phyloP scores from a whole-genome alignment of 2,329 filamentous ascomycete genomes.

The Dactylellina leptospora region DNA sequence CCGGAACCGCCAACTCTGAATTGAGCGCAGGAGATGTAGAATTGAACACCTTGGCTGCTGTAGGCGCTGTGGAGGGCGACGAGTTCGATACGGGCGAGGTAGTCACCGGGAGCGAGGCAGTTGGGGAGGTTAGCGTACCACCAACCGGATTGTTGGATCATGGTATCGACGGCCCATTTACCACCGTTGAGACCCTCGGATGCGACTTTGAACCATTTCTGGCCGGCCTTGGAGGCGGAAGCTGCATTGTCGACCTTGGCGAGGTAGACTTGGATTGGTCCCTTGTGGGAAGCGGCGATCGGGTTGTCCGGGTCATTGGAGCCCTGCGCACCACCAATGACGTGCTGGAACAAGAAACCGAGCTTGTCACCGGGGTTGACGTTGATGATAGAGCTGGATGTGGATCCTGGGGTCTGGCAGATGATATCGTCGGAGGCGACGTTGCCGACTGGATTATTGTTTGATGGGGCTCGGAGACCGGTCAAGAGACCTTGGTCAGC shows the following conservation, averaged over 20 bases:
- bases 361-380: slow-evolving; percentile 66
- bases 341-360: slow-evolving; percentile 66
- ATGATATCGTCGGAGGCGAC: slow-evolving; percentile 64
- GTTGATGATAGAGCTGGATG: slow-evolving; percentile 50
- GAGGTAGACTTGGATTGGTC: slow-evolving; percentile 67
- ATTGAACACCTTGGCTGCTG: slow-evolving; percentile 60
- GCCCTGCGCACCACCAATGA: slow-evolving; percentile 64
- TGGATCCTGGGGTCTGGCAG: slow-evolving; percentile 58
- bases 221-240: slow-evolving; percentile 58
- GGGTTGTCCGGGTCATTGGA: slow-evolving; percentile 60
- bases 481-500: slow-evolving; percentile 65
- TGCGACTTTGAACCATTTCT: slow-evolving; percentile 66
- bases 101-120: slow-evolving; percentile 67
- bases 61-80: slow-evolving; percentile 69
- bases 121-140: slow-evolving; percentile 66
- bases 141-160: slow-evolving; percentile 62
- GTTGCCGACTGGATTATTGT: slow-evolving; percentile 65
- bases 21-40: slow-evolving; percentile 64
- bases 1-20: slow-evolving; percentile 61
- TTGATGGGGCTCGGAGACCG: slow-evolving; percentile 64
- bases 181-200: slow-evolving; percentile 66
- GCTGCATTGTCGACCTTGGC: slow-evolving; percentile 64
- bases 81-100: slow-evolving; percentile 69
- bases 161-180: slow-evolving; percentile 67
- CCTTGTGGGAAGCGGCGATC: slow-evolving; percentile 67